These are phyloP conservation scores for Diophrys appendiculata DNA, from an alignment of 73 alveolate species.

Conservation along the genomic window DNA sequence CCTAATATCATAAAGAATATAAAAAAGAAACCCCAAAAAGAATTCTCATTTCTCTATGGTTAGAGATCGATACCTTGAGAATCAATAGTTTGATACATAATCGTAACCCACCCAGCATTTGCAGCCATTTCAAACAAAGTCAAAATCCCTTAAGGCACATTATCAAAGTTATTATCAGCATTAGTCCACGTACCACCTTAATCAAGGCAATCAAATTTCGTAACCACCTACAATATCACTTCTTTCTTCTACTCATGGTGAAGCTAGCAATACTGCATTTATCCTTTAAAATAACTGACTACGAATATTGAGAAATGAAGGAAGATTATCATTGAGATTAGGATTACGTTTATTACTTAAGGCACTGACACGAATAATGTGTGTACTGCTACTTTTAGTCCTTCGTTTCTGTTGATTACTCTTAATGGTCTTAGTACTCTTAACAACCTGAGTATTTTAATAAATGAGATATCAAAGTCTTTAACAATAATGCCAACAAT, in stretches of 20 bases:
- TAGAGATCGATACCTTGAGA: conserved; percentile 27
- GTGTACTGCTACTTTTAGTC: conserved; percentile 67
- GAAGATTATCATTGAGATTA: conserved; percentile 34
- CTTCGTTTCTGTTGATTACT: conserved; percentile 70
- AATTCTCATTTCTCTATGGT: conserved; percentile 19
- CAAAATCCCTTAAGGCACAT: conserved; percentile 54
- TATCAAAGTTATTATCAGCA: conserved; percentile 69
- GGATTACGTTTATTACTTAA: conserved; percentile 27
- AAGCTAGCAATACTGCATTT: conserved; percentile 22
- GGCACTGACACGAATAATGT: conserved; percentile 51
- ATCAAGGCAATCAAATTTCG: conserved; percentile 50
- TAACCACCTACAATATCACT: background rate
- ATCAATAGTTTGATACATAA: conserved; percentile 59
- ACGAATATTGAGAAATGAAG: conserved; percentile 41
- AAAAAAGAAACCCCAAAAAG: conserved; percentile 21
- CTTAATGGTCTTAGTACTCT: conserved; percentile 75
- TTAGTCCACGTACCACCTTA: conserved; percentile 74
- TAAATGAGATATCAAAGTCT: conserved; percentile 48
- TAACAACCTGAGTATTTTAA: conserved; percentile 65
- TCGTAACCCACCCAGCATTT: conserved; percentile 66
- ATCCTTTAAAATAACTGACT: conserved; percentile 48
- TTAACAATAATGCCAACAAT: conserved; percentile 38
- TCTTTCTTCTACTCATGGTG: conserved; percentile 21
- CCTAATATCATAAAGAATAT: conserved; percentile 61
- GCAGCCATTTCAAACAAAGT: conserved; percentile 69